Evolutionary conservation across 495 filamentous ascomycete genomes (phyloP).

Genomic region (Hypoxylon subgilvum): DNA sequence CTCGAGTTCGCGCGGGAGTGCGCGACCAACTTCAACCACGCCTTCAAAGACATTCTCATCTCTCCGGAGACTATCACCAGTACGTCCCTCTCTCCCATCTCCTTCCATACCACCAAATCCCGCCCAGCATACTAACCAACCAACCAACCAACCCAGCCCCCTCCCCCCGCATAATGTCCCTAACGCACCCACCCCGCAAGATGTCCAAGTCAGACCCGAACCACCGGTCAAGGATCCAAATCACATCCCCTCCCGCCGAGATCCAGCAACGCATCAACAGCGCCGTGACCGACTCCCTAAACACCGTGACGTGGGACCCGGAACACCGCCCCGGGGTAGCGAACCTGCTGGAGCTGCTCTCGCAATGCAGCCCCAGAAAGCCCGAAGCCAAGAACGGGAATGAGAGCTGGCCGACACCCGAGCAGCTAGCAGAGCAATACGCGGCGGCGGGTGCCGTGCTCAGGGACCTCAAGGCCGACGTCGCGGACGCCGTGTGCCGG

Average conservation of each 20-base stretch:
- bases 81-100: constrained; percentile 47
- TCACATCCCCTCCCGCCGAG: constrained; percentile 68
- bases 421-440: constrained; percentile 63
- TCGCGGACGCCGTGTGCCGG: constrained; percentile 60
- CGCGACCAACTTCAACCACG: constrained; percentile 81
- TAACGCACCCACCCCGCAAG: constrained; percentile 74
- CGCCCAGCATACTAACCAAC: not conserved
- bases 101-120: not conserved
- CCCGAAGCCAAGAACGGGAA: constrained; percentile 46
- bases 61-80: constrained; percentile 77
- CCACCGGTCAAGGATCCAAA: constrained; percentile 74
- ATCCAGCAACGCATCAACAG: constrained; percentile 70
- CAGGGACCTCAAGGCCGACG: constrained; percentile 67
- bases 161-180: constrained; percentile 85
- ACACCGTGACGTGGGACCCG: constrained; percentile 73
- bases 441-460: constrained; percentile 59
- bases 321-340: constrained; percentile 75
- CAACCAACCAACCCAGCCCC: constrained; percentile 54
- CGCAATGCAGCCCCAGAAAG: constrained; percentile 49
- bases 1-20: constrained; percentile 88
- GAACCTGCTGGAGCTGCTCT: constrained; percentile 80
- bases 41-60: constrained; percentile 66
- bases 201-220: constrained; percentile 90
- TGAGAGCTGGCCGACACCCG: constrained; percentile 47
- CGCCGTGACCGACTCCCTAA: constrained; percentile 77